Conservation (phyloP, 1,284 basidiomycete species). For the Rhodotorula mucilaginosa region DNA sequence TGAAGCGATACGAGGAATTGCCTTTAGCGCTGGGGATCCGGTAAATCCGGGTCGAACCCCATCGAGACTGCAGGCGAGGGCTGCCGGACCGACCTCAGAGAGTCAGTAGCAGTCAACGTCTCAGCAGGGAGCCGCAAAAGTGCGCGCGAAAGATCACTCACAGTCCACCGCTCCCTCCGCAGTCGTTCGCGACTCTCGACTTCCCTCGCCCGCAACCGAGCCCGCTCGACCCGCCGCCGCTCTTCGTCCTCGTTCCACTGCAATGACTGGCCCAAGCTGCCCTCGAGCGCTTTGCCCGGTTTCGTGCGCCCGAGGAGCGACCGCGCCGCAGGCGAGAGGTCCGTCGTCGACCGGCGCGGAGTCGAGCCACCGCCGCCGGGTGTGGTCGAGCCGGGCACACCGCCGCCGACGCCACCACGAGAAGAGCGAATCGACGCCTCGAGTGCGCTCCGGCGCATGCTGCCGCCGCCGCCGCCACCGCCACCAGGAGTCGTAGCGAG, state of each 20-base stretch:
- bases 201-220: slow-evolving; percentile 19
- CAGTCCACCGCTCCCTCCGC: slow-evolving; percentile 37
- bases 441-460: slow-evolving; percentile 47
- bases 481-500: slow-evolving; percentile 46
- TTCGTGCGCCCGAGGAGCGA: slow-evolving; percentile 66
- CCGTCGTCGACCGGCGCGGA: slow-evolving; percentile 39
- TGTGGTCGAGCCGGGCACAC: slow-evolving; percentile 41
- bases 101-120: not conserved
- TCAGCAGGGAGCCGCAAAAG: not conserved
- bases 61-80: slow-evolving; percentile 20
- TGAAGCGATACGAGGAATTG: not conserved
- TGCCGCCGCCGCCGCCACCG: slow-evolving; percentile 54
- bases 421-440: slow-evolving; percentile 1
- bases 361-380: slow-evolving; percentile 48
- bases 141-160: not conserved
- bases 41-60: slow-evolving; percentile 34
- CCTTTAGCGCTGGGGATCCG: not conserved
- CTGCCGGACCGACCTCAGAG: slow-evolving; percentile 1
- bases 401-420: not conserved
- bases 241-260: slow-evolving; percentile 35
- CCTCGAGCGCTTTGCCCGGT: slow-evolving; percentile 20
- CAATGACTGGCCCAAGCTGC: slow-evolving; percentile 8
- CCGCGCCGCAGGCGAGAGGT: slow-evolving; percentile 76
- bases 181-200: slow-evolving; percentile 13
- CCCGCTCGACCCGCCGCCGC: slow-evolving; percentile 11